Conservation (phyloP, 2,329 filamentous ascomycete genomes). For the Plectosphaerella plurivora region DNA sequence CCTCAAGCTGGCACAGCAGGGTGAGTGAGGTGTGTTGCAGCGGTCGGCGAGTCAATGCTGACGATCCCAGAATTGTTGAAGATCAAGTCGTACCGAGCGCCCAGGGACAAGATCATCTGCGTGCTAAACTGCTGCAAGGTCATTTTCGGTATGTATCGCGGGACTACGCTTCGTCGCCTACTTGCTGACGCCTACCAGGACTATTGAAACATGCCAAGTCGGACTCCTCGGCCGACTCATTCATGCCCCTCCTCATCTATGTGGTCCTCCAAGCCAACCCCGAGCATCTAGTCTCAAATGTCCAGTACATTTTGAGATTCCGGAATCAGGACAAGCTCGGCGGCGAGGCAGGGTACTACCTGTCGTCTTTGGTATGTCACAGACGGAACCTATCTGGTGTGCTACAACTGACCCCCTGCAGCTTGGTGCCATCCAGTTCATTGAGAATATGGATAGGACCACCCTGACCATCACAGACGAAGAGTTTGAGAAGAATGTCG, state of each 20-base stretch:
- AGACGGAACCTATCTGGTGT: not conserved
- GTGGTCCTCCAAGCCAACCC: conserved; percentile 93
- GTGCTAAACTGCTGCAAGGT: conserved; percentile 99
- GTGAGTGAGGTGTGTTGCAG: conserved; percentile 32
- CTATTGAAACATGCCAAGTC: conserved; percentile 87
- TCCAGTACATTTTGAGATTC: conserved; percentile 96
- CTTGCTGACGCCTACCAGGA: conserved; percentile 40
- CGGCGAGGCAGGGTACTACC: conserved; percentile 97
- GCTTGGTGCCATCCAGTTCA: conserved; percentile 93
- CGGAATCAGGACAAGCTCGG: conserved; percentile 95
- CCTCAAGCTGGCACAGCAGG: conserved; percentile 82
- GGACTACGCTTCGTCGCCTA: not conserved
- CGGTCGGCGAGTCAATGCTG: conserved; percentile 11
- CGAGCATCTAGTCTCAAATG: conserved; percentile 92
- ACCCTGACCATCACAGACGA: conserved; percentile 90
- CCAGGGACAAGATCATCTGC: conserved; percentile 96
- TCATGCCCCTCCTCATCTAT: conserved; percentile 92
- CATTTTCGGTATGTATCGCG: conserved; percentile 70
- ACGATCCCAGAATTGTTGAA: conserved; percentile 75
- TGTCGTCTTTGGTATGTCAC: conserved; percentile 79
- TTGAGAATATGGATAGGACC: conserved; percentile 93
- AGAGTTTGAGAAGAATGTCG: conserved; percentile 95
- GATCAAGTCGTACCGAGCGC: conserved; percentile 95
- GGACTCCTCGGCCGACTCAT: conserved; percentile 93
- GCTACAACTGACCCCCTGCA: conserved; percentile 23